Conservation (phyloP, 2,329 filamentous ascomycete species). For the Exophiala spinifera region DNA sequence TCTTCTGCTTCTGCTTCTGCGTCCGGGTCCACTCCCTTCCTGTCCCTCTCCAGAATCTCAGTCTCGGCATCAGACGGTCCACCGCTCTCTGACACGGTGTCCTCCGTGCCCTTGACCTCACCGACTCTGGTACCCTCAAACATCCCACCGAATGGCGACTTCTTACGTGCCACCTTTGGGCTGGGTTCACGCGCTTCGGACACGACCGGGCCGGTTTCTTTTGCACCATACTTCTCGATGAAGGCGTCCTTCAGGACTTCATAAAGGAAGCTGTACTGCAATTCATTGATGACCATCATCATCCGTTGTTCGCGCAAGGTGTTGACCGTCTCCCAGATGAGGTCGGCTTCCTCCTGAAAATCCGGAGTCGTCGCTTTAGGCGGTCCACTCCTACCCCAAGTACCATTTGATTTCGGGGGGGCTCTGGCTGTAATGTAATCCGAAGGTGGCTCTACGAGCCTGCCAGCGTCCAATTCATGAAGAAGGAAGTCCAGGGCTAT, state of each 20-base stretch:
- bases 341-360: slow-evolving; percentile 55
- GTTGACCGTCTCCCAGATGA: slow-evolving; percentile 76
- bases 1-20: slow-evolving; percentile 11
- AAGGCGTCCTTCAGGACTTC: slow-evolving; percentile 72
- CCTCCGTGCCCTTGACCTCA: slow-evolving; percentile 11
- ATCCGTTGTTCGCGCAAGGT: slow-evolving; percentile 78
- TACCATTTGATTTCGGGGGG: slow-evolving; percentile 16
- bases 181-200: slow-evolving; percentile 22
- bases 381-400: slow-evolving; percentile 25
- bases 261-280: slow-evolving; percentile 85
- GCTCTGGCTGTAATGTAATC: not conserved
- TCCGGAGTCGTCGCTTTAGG: slow-evolving; percentile 35
- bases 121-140: slow-evolving; percentile 6
- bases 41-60: slow-evolving; percentile 24
- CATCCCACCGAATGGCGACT: slow-evolving; percentile 15
- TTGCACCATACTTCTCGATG: slow-evolving; percentile 57
- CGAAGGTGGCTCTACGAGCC: slow-evolving; percentile 47
- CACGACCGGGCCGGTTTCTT: slow-evolving; percentile 22
- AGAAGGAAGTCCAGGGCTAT: slow-evolving; percentile 93
- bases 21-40: not conserved
- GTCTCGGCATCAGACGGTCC: slow-evolving; percentile 25
- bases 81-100: slow-evolving; percentile 13
- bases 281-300: slow-evolving; percentile 90
- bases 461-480: slow-evolving; percentile 73
- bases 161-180: slow-evolving; percentile 23